Evolutionary conservation across 805 yeast species (phyloP), one percentile per base, ranked within the genome.

Genomic region (Jamesozyma piceae): DNA sequence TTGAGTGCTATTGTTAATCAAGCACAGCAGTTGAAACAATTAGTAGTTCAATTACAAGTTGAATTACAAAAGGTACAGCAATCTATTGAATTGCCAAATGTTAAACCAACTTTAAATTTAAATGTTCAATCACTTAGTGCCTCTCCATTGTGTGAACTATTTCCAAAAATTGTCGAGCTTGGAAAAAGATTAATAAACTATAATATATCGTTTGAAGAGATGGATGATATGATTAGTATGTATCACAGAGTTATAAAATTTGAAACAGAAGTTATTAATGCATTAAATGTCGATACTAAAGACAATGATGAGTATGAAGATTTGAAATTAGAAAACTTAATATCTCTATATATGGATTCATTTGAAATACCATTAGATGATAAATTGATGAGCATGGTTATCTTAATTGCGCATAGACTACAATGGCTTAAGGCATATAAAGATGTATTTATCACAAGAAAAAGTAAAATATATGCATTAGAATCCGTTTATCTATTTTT

Each of bases 271-370:
- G 32, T 36, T 6, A 26, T 2, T 3, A 36, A 17, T n/a, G 31
- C 31, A n/a, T 24, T 36, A 10, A 24, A n/a, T 35, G 14, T 24
- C 14, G 3, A 9, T 26, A n/a, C 28, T 15, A 24, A 24, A 14
- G 38, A n/a, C 15, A 22, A 26, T 36, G 19, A 26, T 2, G 35
- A 31, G 8, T 87, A 80, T 57, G 82, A 77, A 1, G 71, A 67
- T 14, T 22, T 43, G 4, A 13, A 35, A 10, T 18, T 44, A 10
- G 30, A 37, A 24, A 34, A 19, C 14, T n/a, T 44, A 5, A 24
- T 37, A 10, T 26, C 27, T 10, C 10, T 24, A 1, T 37, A 42
- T 32, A 19, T 46, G 17, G 38, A 37, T 20, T 49, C 50, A 9
- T 40, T 45, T 17, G 42, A 44, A 13, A 38, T 52, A 1, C 51